Evolutionary conservation across 2,329 filamentous ascomycete genomes (phyloP), one percentile per base, ranked within the genome.

Genomic region (Penicillium occitanis): DNA sequence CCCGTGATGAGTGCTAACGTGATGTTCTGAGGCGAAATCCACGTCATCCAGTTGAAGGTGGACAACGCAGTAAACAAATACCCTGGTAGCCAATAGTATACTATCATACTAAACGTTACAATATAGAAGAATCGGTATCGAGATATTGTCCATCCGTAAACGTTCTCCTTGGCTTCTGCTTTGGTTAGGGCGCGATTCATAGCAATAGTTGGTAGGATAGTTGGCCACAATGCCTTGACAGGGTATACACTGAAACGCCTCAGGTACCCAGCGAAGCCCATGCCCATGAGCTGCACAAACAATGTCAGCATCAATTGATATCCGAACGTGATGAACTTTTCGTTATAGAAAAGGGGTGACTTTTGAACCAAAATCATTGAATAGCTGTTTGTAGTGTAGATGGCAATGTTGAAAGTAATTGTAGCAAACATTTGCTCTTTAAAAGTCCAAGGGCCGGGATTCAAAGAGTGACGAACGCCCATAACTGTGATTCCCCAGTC

Each of bases 41-140:
- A 61, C 6, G 59, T 61, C 59, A 61, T 61, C 59, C 59, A 61
- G 59, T 61, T 61, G 46, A 61, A 61, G n/a, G 59, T 61, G 25
- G 59, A 61, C 22, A 61, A 50, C 13, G 59, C 59, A 61, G 59
- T 61, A 50, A 61, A 61, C 28, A 61, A 10, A 35, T 61, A 61
- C 25, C 59, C 59, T 14, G 59, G 59, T 14, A 61, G 13, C 59
- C 59, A 61, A 13, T 61, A 48, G 4, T 48, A 48, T 25, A 25
- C 19, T 22, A 48, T 48, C 46, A 48, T 48, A 25, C 19, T 14
- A 61, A 48, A 4, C 19, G 59, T 61, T 28, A 61, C 59, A n/a
- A 50, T 50, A 19, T 61, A 61, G 30, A 61, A 61, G 59, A 61
- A 61, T 5, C 59, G 17, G 30, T 61, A 61, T 50, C 59, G 59